Conservation (phyloP, 2,329 filamentous ascomycete species). For the Elsinoe ampelina region DNA sequence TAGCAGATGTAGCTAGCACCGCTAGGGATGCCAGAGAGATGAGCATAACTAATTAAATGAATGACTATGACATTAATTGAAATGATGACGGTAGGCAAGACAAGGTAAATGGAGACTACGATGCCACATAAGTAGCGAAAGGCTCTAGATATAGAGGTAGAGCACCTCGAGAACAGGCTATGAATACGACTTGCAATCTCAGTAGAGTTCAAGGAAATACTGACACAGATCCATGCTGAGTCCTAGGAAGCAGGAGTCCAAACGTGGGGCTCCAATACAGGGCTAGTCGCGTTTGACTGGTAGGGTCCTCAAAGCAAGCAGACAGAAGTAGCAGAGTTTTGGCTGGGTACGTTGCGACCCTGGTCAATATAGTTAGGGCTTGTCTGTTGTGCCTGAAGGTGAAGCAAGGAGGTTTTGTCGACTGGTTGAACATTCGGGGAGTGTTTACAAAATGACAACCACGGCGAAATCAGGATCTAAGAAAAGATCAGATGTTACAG, state of each 20-base stretch:
- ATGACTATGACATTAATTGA: background rate
- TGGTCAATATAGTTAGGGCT: slow-evolving; percentile 1
- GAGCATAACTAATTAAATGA: background rate
- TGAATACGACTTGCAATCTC: background rate
- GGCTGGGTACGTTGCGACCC: background rate
- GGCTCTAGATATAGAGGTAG: background rate
- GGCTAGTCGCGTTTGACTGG: background rate
- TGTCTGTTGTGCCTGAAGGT: background rate
- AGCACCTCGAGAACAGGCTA: background rate
- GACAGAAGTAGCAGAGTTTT: background rate
- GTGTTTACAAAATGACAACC: no score
- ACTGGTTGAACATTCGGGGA: no score
- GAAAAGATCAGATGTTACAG: background rate
- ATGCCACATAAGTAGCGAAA: background rate
- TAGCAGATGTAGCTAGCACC: background rate
- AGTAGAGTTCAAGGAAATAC: background rate
- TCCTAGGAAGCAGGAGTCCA: background rate
- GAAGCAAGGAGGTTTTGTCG: background rate
- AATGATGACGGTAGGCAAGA: background rate
- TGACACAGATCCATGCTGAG: background rate
- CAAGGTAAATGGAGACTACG: background rate
- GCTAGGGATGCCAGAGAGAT: background rate
- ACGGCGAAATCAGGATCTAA: background rate
- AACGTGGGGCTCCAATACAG: background rate
- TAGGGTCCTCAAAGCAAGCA: background rate